Evolutionary conservation across 495 filamentous ascomycete genomes (phyloP).

Genomic region (Hypoxylon perforatum): DNA sequence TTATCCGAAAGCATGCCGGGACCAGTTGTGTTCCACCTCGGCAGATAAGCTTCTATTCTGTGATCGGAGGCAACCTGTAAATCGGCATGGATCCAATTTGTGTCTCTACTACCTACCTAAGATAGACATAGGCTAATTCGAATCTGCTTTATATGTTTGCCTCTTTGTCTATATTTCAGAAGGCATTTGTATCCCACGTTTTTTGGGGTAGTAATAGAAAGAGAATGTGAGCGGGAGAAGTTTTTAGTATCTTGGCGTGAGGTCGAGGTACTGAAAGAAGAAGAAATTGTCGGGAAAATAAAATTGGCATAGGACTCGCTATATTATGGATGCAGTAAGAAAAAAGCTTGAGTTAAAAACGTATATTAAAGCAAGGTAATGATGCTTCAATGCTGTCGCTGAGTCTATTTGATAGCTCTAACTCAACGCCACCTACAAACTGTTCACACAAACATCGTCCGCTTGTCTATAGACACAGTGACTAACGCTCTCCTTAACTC

Average conservation of each 20-base stretch:
- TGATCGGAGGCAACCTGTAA: not conserved
- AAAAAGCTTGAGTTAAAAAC: too few relatives aligned
- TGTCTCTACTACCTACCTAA: not conserved
- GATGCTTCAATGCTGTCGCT: not conserved
- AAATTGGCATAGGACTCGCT: too few relatives aligned
- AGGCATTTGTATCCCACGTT: not conserved
- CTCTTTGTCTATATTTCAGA: not conserved
- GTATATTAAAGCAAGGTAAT: not conserved
- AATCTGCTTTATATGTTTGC: not conserved
- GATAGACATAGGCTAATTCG: not conserved
- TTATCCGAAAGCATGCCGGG: conserved; percentile 25
- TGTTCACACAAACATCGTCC: not conserved
- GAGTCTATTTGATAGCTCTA: not conserved
- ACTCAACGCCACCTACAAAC: not conserved
- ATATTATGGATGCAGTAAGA: too few relatives aligned
- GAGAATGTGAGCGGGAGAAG: not conserved
- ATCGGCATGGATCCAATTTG: not conserved
- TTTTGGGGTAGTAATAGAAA: not conserved
- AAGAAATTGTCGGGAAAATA: not conserved
- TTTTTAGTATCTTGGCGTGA: not conserved
- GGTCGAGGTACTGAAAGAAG: not conserved
- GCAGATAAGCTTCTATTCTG: conserved; percentile 7
- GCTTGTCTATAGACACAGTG: not conserved
- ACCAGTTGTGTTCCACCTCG: not conserved
- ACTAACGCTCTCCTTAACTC: not conserved